Conservation (phyloP, 2,329 filamentous ascomycete genomes). For the Beauveria pseudobassiana region DNA sequence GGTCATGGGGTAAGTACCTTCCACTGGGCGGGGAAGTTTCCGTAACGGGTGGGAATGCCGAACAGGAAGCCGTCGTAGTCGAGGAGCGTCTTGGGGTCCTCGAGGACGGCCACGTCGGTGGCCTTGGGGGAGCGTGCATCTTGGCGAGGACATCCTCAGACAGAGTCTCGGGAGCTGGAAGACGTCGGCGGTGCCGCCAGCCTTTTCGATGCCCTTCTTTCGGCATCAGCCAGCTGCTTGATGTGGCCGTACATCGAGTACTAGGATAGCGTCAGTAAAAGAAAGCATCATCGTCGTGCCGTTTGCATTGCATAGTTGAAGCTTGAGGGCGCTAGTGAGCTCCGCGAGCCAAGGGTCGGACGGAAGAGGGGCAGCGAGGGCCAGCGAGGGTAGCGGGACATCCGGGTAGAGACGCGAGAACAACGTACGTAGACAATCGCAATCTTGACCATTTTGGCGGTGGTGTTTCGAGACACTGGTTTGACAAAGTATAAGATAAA, state of each 20-base stretch:
- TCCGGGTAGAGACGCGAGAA: neutral
- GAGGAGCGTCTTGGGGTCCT: conserved; percentile 52
- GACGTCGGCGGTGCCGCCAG: conserved; percentile 73
- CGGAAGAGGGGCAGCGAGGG: conserved; percentile 1
- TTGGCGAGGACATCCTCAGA: conserved; percentile 72
- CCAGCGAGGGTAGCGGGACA: neutral
- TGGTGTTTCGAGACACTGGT: conserved; percentile 18
- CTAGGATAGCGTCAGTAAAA: conserved; percentile 33
- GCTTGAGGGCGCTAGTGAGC: neutral
- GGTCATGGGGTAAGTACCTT: conserved; percentile 43
- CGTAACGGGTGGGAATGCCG: conserved; percentile 91
- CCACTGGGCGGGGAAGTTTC: conserved; percentile 96
- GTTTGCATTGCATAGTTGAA: neutral
- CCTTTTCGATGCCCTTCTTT: conserved; percentile 83
- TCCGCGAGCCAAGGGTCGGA: neutral
- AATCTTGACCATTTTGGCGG: conserved; percentile 71
- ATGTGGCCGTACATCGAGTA: conserved; percentile 96
- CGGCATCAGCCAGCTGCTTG: conserved; percentile 73
- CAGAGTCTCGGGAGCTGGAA: conserved; percentile 91
- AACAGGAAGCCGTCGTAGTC: conserved; percentile 84
- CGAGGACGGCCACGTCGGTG: conserved; percentile 55
- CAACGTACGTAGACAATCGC: conserved; percentile 78
- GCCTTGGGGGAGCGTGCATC: conserved; percentile 85
- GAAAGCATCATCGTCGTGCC: neutral
- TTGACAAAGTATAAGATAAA: conserved; percentile 17